These are phyloP conservation scores for Babesia divergens DNA, from an alignment of 169 alveolate species.

Conservation along the genomic window DNA sequence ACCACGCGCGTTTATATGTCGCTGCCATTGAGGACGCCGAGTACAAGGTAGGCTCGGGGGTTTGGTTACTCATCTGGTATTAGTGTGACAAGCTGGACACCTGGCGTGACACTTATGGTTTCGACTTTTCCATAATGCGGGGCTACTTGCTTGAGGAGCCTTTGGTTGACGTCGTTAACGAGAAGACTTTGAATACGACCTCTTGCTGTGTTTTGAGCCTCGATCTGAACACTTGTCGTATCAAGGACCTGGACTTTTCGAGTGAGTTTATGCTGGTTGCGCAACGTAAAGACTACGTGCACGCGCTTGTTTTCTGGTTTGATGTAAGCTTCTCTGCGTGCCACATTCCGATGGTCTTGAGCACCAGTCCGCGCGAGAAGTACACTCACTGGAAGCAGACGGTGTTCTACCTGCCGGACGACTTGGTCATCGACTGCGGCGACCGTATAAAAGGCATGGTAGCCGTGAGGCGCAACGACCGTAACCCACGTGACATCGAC, in stretches of 20 bases:
- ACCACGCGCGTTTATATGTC: constrained; percentile 88
- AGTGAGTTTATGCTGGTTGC: constrained; percentile 76
- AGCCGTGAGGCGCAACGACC: constrained; percentile 80
- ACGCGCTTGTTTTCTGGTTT: constrained; percentile 91
- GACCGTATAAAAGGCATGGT: constrained; percentile 80
- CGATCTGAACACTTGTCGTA: constrained; percentile 88
- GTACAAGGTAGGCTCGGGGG: constrained; percentile 74
- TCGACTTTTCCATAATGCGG: constrained; percentile 90
- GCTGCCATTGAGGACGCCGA: constrained; percentile 97
- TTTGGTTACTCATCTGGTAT: not conserved
- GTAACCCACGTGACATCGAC: constrained; percentile 85
- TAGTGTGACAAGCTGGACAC: constrained; percentile 86
- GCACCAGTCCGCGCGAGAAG: constrained; percentile 83
- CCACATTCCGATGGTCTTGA: constrained; percentile 82
- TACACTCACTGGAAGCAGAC: constrained; percentile 93
- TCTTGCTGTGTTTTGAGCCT: constrained; percentile 80
- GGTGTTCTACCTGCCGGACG: constrained; percentile 85
- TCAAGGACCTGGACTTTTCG: constrained; percentile 89
- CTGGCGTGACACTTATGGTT: constrained; percentile 95
- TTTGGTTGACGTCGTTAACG: constrained; percentile 89
- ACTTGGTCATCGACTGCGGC: constrained; percentile 56
- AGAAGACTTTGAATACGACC: constrained; percentile 82
- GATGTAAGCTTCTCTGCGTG: constrained; percentile 87
- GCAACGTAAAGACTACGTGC: constrained; percentile 81
- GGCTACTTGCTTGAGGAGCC: constrained; percentile 90